Conservation (phyloP, 2,329 filamentous ascomycete genomes). For the Trichoderma breve region DNA sequence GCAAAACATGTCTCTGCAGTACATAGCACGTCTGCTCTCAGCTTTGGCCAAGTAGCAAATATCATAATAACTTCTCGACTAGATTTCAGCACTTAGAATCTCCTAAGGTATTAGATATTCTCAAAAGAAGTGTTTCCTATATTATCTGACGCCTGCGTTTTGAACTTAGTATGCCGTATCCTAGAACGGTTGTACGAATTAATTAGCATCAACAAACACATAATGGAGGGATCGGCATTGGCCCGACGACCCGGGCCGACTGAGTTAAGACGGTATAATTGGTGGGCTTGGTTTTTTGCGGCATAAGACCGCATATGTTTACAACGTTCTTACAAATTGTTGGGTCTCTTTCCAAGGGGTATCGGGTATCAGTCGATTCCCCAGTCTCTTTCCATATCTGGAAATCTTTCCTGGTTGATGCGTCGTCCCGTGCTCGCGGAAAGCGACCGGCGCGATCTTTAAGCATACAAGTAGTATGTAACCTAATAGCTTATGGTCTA, state of each 20-base stretch:
- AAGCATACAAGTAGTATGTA: neutral
- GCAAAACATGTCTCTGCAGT: neutral
- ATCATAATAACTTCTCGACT: neutral
- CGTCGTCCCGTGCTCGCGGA: neutral
- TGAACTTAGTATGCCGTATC: neutral
- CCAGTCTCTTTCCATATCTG: neutral
- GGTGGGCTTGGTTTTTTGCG: neutral
- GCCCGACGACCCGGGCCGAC: slow-evolving; percentile 6
- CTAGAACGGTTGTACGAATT: neutral
- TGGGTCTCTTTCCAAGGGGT: neutral
- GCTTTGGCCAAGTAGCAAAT: neutral
- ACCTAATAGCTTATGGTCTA: neutral
- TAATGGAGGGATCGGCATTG: neutral
- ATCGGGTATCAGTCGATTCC: neutral
- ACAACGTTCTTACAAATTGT: neutral
- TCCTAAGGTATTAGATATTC: neutral
- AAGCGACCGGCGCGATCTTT: neutral
- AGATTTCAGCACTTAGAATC: neutral
- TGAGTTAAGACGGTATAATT: neutral
- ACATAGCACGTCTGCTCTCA: neutral
- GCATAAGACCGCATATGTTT: neutral
- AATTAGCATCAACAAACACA: neutral
- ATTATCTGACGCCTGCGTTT: neutral
- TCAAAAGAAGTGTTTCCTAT: neutral
- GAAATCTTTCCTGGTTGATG: neutral